phyloP scores from a whole-genome alignment of 495 filamentous ascomycete species.

The Penicillium alfredii region DNA sequence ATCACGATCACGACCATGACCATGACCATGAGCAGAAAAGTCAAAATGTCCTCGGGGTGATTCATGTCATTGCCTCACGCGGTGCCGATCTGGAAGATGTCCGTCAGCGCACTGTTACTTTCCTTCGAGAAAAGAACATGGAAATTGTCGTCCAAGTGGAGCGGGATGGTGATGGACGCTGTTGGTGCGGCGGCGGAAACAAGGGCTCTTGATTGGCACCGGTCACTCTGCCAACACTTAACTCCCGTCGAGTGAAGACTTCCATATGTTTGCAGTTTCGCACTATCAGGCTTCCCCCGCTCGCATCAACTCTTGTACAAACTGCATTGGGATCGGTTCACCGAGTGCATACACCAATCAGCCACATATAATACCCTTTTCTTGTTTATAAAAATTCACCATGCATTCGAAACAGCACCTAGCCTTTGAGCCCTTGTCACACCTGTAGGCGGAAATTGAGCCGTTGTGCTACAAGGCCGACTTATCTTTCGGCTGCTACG shows the following conservation, averaged over 20 bases:
- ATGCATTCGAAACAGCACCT: too few relatives aligned
- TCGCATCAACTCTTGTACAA: conserved; percentile 11
- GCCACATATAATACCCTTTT: conserved; percentile 4
- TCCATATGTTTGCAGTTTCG: too few relatives aligned
- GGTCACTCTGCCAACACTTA: background rate
- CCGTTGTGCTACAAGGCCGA: too few relatives aligned
- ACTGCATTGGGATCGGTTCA: conserved; percentile 6
- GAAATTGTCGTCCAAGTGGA: conserved; percentile 74
- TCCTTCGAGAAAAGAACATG: conserved; percentile 55
- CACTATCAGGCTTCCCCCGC: too few relatives aligned
- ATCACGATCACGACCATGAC: conserved; percentile 13
- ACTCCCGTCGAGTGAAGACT: too few relatives aligned
- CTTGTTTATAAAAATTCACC: background rate
- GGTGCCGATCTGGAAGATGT: conserved; percentile 72
- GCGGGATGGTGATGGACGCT: conserved; percentile 65
- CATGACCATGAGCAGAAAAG: conserved; percentile 29
- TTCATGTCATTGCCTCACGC: conserved; percentile 71
- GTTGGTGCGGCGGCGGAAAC: conserved; percentile 64
- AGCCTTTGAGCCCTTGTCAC: too few relatives aligned
- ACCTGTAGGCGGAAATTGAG: conserved; percentile 2
- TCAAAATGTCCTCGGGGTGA: conserved; percentile 62
- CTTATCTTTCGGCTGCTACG: too few relatives aligned
- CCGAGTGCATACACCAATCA: conserved; percentile 2
- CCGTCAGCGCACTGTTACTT: conserved; percentile 55
- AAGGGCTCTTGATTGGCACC: conserved; percentile 19